Conservation (phyloP, 1,139 yeast species). For the Kurtzmaniella quercitrusa region DNA sequence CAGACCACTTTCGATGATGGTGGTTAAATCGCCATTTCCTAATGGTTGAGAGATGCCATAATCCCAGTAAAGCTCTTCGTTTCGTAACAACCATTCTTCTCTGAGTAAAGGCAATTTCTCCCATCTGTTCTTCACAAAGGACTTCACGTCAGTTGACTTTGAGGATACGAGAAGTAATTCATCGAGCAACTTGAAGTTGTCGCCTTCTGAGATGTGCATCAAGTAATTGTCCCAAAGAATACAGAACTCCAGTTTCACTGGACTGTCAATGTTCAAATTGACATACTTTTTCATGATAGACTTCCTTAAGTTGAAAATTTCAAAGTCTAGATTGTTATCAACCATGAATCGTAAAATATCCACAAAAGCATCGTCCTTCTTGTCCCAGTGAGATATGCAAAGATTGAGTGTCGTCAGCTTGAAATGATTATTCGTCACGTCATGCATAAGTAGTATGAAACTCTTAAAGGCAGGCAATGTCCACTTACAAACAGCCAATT, state of each 20-base stretch:
- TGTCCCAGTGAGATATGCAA: constrained; percentile 15
- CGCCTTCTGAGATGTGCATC: constrained; percentile 8
- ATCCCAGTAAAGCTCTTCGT: constrained; percentile 2
- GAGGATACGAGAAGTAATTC: constrained; percentile 14
- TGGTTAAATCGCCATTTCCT: not conserved
- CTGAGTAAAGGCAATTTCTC: constrained; percentile 12
- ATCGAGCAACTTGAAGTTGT: constrained; percentile 15
- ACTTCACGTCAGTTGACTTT: constrained; percentile 10
- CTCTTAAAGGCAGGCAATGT: constrained; percentile 25
- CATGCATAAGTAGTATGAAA: constrained; percentile 27
- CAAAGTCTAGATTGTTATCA: constrained; percentile 18
- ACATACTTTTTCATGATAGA: constrained; percentile 13
- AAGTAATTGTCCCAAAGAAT: constrained; percentile 19
- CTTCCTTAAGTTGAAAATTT: constrained; percentile 16
- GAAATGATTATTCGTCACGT: constrained; percentile 30
- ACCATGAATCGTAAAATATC: constrained; percentile 14
- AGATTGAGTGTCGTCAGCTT: constrained; percentile 19
- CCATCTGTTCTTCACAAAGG: constrained; percentile 11
- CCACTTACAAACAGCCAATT: constrained; percentile 27
- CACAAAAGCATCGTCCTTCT: constrained; percentile 14
- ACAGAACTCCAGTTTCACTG: constrained; percentile 9
- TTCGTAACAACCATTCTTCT: constrained; percentile 8
- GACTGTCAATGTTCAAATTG: constrained; percentile 12
- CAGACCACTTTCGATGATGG: not conserved
- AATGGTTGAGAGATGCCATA: not conserved